Evolutionary conservation across 257 asterid species (phyloP).

Genomic region (Forsythia suspensa): DNA sequence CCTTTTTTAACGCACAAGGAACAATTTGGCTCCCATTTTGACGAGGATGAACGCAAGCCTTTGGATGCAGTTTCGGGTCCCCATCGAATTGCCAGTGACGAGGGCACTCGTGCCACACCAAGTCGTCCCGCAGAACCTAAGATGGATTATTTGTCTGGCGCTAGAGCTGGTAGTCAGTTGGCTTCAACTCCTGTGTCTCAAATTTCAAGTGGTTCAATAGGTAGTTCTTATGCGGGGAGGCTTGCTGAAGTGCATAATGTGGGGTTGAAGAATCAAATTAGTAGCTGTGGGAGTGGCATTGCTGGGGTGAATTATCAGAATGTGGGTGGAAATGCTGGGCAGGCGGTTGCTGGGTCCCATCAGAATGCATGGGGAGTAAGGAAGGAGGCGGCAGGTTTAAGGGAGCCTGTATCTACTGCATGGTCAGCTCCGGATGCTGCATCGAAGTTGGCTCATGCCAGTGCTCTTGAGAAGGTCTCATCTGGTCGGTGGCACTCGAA

Average conservation of each 20-base stretch:
- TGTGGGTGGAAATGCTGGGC: conserved; percentile 48
- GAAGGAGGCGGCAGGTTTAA: conserved; percentile 54
- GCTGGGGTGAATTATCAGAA: conserved; percentile 44
- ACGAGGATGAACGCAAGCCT: conserved; percentile 96
- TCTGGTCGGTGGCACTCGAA: conserved; percentile 93
- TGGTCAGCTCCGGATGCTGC: conserved; percentile 80
- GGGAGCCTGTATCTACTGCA: conserved; percentile 57
- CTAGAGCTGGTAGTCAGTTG: conserved; percentile 43
- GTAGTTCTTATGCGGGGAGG: conserved; percentile 56
- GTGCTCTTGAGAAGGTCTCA: conserved; percentile 91
- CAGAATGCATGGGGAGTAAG: conserved; percentile 87
- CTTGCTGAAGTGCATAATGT: conserved; percentile 46
- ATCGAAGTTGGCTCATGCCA: conserved; percentile 79
- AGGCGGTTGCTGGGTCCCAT: conserved; percentile 48
- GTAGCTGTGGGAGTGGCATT: conserved; percentile 36
- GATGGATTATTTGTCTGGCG: conserved; percentile 42
- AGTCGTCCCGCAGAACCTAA: conserved; percentile 44
- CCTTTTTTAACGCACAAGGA: conserved; percentile 56
- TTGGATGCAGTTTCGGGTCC: conserved; percentile 77
- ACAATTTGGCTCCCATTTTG: conserved; percentile 77
- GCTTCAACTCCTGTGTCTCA: conserved; percentile 52
- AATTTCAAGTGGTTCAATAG: conserved; percentile 37
- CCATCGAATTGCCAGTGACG: conserved; percentile 74
- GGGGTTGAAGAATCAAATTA: conserved; percentile 41
- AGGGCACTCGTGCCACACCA: conserved; percentile 46